Conservation (phyloP, 2,329 filamentous ascomycete genomes). For the Colletotrichum incanum region DNA sequence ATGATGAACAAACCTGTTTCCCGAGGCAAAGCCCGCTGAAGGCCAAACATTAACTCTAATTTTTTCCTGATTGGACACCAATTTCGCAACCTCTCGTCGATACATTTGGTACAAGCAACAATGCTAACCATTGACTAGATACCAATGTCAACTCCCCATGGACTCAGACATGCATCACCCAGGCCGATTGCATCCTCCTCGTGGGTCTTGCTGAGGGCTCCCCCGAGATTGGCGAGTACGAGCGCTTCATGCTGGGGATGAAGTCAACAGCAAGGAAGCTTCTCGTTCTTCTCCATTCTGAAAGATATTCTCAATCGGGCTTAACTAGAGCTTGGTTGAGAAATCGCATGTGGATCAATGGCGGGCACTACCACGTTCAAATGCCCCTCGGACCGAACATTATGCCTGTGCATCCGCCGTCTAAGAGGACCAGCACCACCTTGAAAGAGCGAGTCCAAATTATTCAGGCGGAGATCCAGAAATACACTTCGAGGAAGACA, state of each 20-base stretch:
- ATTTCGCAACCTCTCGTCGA: constrained; percentile 33
- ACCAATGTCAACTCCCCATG: constrained; percentile 97
- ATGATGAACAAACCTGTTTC: constrained; percentile 68
- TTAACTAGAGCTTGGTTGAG: constrained; percentile 90
- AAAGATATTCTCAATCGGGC: constrained; percentile 88
- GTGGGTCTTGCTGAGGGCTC: constrained; percentile 93
- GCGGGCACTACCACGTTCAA: constrained; percentile 96
- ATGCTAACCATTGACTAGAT: constrained; percentile 69
- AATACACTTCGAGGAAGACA: constrained; percentile 95
- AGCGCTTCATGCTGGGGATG: constrained; percentile 95
- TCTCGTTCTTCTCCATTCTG: constrained; percentile 88
- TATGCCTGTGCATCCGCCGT: constrained; percentile 82
- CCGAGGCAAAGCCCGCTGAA: constrained; percentile 69
- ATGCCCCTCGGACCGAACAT: constrained; percentile 88
- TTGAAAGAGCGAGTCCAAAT: constrained; percentile 95
- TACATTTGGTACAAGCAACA: background rate
- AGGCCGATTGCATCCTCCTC: constrained; percentile 95
- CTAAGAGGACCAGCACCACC: constrained; percentile 85
- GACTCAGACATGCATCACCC: constrained; percentile 98
- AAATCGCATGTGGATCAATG: constrained; percentile 98
- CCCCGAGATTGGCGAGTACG: constrained; percentile 93
- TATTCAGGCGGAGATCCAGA: constrained; percentile 96
- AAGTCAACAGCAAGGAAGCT: constrained; percentile 97
- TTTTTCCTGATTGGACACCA: constrained; percentile 71
- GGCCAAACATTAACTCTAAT: constrained; percentile 74